These are phyloP conservation scores for Erodium maritimum DNA, from an alignment of 345 rosid species.

Conservation along the genomic window DNA sequence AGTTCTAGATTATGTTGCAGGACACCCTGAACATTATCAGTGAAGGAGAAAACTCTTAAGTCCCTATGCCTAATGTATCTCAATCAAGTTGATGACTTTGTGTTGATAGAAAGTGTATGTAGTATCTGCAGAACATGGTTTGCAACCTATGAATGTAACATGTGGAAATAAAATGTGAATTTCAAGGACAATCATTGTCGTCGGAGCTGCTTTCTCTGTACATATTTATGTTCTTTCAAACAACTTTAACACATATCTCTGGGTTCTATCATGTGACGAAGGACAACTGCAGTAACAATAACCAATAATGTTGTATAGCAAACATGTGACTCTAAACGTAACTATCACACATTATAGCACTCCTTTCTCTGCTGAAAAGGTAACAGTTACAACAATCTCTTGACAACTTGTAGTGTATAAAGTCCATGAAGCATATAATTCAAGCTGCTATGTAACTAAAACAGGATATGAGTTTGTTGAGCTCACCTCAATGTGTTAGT, in stretches of 20 bases:
- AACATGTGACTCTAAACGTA: not conserved
- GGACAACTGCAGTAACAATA: not conserved
- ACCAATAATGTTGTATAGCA: not conserved
- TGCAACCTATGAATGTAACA: not conserved
- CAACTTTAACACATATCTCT: too few relatives aligned
- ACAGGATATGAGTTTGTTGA: too few relatives aligned
- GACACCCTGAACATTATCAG: constrained; percentile 17
- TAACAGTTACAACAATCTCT: not conserved
- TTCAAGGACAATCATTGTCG: too few relatives aligned
- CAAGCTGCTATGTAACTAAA: too few relatives aligned
- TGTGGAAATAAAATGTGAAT: not conserved
- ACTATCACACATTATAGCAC: not conserved
- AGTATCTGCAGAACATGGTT: not conserved
- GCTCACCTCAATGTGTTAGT: too few relatives aligned
- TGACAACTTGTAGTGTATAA: too few relatives aligned
- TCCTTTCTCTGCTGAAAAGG: not conserved
- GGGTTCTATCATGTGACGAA: not conserved
- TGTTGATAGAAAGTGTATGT: constrained; percentile 1
- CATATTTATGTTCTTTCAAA: not conserved
- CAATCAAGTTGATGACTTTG: not conserved
- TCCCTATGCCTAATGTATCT: too few relatives aligned
- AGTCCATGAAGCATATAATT: too few relatives aligned
- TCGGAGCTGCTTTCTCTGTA: not conserved
- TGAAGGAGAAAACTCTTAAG: constrained; percentile 15
- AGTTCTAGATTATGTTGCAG: constrained; percentile 62